Conservation (phyloP, 306 rosid species). For the Rubus parviflorus region DNA sequence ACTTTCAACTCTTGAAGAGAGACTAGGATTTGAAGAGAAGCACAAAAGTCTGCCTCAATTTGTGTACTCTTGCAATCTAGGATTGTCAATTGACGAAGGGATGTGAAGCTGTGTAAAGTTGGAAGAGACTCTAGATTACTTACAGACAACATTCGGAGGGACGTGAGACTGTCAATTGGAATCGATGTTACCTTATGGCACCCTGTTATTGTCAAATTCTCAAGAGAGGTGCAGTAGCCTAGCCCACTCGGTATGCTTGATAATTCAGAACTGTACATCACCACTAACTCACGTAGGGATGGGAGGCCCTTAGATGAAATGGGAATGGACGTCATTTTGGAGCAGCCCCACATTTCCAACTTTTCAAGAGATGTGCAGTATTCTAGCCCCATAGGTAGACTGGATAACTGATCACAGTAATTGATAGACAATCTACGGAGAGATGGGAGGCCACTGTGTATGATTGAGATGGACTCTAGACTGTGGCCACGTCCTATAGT, state of each 20-base stretch:
- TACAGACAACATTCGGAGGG: neutral
- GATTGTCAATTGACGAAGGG: neutral
- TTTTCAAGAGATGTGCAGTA: neutral
- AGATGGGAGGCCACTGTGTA: neutral
- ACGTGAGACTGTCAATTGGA: neutral
- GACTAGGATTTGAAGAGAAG: neutral
- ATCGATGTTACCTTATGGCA: neutral
- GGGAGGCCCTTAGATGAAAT: neutral
- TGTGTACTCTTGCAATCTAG: neutral
- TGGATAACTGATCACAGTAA: neutral
- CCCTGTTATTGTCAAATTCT: neutral
- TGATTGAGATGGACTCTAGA: neutral
- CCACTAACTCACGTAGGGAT: neutral
- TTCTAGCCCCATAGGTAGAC: neutral
- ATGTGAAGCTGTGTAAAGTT: neutral
- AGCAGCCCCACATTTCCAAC: neutral
- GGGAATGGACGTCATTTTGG: neutral
- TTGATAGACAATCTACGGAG: neutral
- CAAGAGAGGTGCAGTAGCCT: neutral
- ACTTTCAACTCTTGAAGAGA: neutral
- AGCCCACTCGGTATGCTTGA: neutral
- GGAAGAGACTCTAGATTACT: neutral
- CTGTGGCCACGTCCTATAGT: neutral
- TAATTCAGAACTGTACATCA: neutral
- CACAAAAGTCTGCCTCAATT: neutral